phyloP scores from a whole-genome alignment of 345 rosid species.

The Eucalyptus curtisii region DNA sequence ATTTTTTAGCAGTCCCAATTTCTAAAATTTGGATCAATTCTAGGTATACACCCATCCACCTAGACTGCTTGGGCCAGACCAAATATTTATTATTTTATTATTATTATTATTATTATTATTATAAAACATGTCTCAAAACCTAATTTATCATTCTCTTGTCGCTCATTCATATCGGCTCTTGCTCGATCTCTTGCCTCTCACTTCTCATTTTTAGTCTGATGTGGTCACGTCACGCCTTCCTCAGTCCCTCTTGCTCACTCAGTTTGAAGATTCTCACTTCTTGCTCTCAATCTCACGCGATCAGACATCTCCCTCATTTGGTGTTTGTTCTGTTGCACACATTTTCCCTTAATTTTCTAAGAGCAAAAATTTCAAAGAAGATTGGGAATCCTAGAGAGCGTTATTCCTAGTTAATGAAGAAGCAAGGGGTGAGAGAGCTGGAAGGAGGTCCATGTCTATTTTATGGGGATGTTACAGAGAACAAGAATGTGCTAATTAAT shows the following conservation, averaged over 20 bases:
- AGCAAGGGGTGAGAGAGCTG: not conserved
- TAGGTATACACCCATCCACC: too few relatives aligned
- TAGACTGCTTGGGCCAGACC: too few relatives aligned
- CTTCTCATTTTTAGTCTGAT: not conserved
- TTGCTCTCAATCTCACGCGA: too few relatives aligned
- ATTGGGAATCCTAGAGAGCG: not conserved
- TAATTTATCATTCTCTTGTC: not conserved
- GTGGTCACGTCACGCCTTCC: too few relatives aligned
- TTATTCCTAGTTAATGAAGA: not conserved
- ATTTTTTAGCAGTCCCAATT: accelerated
- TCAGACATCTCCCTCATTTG: not conserved
- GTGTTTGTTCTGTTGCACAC: not conserved
- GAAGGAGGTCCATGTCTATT: not conserved
- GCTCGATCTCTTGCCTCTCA: not conserved
- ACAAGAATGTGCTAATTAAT: not conserved
- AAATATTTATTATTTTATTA: too few relatives aligned
- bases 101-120: too few relatives aligned
- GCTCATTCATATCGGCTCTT: not conserved
- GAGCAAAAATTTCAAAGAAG: not conserved
- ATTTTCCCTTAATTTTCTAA: not conserved
- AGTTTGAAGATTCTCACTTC: too few relatives aligned
- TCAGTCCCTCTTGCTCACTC: too few relatives aligned
- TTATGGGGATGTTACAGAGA: not conserved
- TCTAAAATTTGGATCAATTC: too few relatives aligned
- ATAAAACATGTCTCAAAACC: too few relatives aligned